Conservation (phyloP, 129 eudicot genomes). For the Tagetes patula region DNA sequence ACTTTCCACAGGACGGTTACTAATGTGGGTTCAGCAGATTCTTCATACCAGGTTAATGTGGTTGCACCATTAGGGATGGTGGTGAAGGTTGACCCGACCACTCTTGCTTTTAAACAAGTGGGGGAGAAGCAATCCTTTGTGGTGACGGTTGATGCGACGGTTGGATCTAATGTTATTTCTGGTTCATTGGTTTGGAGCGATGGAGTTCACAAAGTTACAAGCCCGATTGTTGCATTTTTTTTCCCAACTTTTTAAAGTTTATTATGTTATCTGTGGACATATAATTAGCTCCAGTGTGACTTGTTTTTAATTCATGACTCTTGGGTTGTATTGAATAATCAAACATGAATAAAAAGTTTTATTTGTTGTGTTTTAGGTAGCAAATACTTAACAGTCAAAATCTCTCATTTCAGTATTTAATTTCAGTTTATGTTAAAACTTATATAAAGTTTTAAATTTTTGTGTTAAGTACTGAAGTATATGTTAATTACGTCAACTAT, state of each 20-base stretch:
- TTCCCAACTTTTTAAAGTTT: not conserved
- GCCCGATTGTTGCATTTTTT: conserved; percentile 54
- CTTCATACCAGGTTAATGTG: conserved; percentile 38
- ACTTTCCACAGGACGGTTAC: conserved; percentile 47
- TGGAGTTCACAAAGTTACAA: conserved; percentile 50
- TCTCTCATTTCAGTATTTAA: too few species aligned
- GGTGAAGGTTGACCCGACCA: conserved; percentile 38
- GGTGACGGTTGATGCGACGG: conserved; percentile 43
- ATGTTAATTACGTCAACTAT: too few species aligned
- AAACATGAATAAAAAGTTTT: not conserved
- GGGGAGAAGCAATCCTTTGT: conserved; percentile 46
- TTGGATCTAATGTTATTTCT: conserved; percentile 23
- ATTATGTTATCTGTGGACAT: conserved; percentile 6
- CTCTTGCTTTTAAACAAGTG: conserved; percentile 31
- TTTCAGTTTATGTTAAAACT: too few species aligned
- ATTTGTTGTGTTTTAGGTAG: not conserved
- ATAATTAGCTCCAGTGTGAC: conserved; percentile 5
- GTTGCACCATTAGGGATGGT: conserved; percentile 41
- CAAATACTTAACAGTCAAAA: not conserved
- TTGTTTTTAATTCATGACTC: conserved; percentile 5
- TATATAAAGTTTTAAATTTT: too few species aligned
- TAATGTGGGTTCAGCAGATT: conserved; percentile 42
- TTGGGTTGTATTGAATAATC: not conserved
- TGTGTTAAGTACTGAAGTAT: too few species aligned
- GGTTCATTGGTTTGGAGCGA: conserved; percentile 68